A percentile compares a stretch with the other conserved stretches of the same genome.
phyloP scores from a whole-genome alignment of 2,329 filamentous ascomycete species.

The Thelonectria blattea region DNA sequence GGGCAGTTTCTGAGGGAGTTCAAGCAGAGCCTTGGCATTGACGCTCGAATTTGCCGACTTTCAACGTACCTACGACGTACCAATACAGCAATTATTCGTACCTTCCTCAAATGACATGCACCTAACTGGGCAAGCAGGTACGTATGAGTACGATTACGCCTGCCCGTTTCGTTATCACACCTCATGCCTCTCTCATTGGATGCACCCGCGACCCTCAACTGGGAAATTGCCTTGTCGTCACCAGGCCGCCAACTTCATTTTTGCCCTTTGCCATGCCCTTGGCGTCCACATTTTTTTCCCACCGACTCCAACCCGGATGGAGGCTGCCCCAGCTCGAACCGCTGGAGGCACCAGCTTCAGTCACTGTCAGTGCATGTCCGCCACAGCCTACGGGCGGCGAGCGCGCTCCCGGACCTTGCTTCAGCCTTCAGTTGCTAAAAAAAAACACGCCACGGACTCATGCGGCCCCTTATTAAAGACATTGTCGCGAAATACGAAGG shows the following conservation, averaged over 20 bases:
- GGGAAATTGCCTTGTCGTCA: conserved; percentile 29
- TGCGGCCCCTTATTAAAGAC: not conserved
- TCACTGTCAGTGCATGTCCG: conserved; percentile 1
- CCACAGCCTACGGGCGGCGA: conserved; percentile 3
- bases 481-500: conserved; percentile 3
- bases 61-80: not conserved
- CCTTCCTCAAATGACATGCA: not conserved
- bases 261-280: conserved; percentile 8
- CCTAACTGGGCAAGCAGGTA: not conserved
- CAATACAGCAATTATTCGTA: not conserved
- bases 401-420: conserved; percentile 6
- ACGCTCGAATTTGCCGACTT: not conserved
- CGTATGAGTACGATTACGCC: not conserved
- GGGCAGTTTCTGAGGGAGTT: not conserved
- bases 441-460: conserved; percentile 18
- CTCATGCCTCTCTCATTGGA: not conserved
- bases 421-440: conserved; percentile 6
- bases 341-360: not conserved
- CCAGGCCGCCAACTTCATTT: conserved; percentile 2
- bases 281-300: not conserved
- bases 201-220: not conserved
- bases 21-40: not conserved
- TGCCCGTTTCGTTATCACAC: not conserved
- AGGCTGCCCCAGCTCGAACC: not conserved
- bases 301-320: too few relatives aligned